phyloP scores from a whole-genome alignment of 176 grass and related monocot species.

The Leersia perrieri region DNA sequence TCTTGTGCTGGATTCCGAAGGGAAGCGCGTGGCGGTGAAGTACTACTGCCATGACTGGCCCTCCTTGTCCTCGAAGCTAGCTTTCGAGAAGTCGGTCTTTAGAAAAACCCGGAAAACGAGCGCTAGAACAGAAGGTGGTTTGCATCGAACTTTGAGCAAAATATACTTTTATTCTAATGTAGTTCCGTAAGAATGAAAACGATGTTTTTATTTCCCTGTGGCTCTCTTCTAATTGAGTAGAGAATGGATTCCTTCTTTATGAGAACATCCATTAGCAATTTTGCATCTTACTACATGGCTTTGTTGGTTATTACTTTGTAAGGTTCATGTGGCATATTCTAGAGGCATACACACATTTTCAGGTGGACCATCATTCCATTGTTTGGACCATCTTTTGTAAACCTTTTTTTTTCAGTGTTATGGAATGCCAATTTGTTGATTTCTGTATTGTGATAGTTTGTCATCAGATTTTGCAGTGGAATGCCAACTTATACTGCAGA shows the following conservation, averaged over 20 bases:
- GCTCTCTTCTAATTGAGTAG: not conserved
- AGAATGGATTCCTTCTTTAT: not conserved
- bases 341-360: not conserved
- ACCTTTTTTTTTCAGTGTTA: not conserved
- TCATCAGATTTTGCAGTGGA: not conserved
- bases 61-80: constrained; percentile 46
- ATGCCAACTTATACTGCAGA: not conserved
- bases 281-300: not conserved
- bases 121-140: constrained; percentile 39
- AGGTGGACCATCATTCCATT: not conserved
- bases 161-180: not conserved
- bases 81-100: constrained; percentile 69
- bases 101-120: constrained; percentile 51
- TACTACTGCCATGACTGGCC: constrained; percentile 64
- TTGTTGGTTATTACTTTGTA: constrained; percentile 1
- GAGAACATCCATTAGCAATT: not conserved
- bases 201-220: not conserved
- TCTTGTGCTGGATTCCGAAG: constrained; percentile 64
- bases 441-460: not conserved
- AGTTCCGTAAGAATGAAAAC: not conserved
- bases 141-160: not conserved
- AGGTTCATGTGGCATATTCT: not conserved
- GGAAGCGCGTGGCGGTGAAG: constrained; percentile 62
- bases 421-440: not conserved
- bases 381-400: not conserved